phyloP scores from a whole-genome alignment of 805 yeast species.

The Pichia nakasei region DNA sequence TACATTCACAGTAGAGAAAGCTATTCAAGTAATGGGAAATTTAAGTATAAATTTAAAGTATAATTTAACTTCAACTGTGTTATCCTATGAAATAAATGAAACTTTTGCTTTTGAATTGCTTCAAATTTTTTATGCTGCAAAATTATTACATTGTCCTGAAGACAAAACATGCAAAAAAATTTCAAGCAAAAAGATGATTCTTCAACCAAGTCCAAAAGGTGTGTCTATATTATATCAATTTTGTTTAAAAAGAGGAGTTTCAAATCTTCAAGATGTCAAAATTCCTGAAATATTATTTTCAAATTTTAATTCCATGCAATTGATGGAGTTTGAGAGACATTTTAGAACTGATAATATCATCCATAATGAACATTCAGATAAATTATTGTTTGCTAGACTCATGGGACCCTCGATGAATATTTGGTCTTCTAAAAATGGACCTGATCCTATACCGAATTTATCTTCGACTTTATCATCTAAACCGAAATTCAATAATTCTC shows the following conservation, averaged over 20 bases:
- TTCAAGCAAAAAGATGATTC: slow-evolving; percentile 28
- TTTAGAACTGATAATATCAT: slow-evolving; percentile 47
- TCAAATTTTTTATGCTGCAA: slow-evolving; percentile 47
- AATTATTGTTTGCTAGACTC: slow-evolving; percentile 48
- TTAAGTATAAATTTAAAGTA: slow-evolving; percentile 40
- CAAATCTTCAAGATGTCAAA: slow-evolving; percentile 18
- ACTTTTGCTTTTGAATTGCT: slow-evolving; percentile 42
- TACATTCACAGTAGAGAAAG: slow-evolving; percentile 45
- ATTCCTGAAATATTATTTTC: slow-evolving; percentile 33
- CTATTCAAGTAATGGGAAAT: slow-evolving; percentile 41
- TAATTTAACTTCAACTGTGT: slow-evolving; percentile 41
- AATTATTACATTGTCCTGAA: slow-evolving; percentile 63
- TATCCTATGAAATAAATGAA: slow-evolving; percentile 43
- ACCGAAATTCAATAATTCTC: not conserved
- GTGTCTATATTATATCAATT: slow-evolving; percentile 58
- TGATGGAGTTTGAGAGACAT: slow-evolving; percentile 61
- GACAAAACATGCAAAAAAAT: slow-evolving; percentile 55
- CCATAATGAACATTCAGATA: slow-evolving; percentile 55
- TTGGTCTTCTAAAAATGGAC: slow-evolving; percentile 51
- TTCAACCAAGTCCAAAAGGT: slow-evolving; percentile 93
- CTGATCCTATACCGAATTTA: slow-evolving; percentile 37
- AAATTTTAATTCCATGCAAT: slow-evolving; percentile 59
- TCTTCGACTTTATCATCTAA: slow-evolving; percentile 9
- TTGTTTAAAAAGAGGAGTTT: slow-evolving; percentile 43
- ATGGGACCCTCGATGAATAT: slow-evolving; percentile 63